Evolutionary conservation across 768 basidiomycete genomes (phyloP), one percentile per base, ranked within the genome.

Genomic region (Mrakia frigida): DNA sequence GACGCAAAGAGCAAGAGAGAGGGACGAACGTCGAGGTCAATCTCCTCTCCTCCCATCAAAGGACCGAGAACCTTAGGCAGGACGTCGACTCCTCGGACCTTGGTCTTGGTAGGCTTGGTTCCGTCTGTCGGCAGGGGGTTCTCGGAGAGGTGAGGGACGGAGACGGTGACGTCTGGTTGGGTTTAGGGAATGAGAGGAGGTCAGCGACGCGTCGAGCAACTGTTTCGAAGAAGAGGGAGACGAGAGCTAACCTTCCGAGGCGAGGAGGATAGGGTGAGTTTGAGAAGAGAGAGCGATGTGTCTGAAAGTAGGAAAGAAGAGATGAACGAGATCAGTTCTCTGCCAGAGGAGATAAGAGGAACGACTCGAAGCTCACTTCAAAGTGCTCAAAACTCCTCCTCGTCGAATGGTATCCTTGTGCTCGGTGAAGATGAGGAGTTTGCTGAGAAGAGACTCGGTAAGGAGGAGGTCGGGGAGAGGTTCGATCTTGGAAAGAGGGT

Each of bases 21-120:
- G 50, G 75, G 41, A 79, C 86, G 73, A 79, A 92, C 93, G 78
- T 98, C 95, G 1, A 96, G 86, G 75, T 97, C 94, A 77, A 92
- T 90, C 83, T 98, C 97, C 83, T 98, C 97, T 0, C 94, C 91
- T 9, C 96, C 95, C 59, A 96, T 94, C 2, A 99, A 86, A 0
- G 97, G 96, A 0, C 95, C 87, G 4, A 99, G 86, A 16, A 99
- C 86, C 81, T 89, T 91, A 0, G 93, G 91, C 14, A 98, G 86
- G 2, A 91, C 88, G 83, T 94, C 91, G 50, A 98, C 89, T 6
- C 94, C 94, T 2, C 82, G 82, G 41, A 84, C 83, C 69, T 77
- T 81, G 33, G 81, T 80, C n/a, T 84, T 86, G 21, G 87, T 79
- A 31, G 90, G 86, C 53, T 80, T 82, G 9, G 86, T 79, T 1